Conservation (phyloP, 805 yeast genomes). For the Monosporozyma unispora region DNA sequence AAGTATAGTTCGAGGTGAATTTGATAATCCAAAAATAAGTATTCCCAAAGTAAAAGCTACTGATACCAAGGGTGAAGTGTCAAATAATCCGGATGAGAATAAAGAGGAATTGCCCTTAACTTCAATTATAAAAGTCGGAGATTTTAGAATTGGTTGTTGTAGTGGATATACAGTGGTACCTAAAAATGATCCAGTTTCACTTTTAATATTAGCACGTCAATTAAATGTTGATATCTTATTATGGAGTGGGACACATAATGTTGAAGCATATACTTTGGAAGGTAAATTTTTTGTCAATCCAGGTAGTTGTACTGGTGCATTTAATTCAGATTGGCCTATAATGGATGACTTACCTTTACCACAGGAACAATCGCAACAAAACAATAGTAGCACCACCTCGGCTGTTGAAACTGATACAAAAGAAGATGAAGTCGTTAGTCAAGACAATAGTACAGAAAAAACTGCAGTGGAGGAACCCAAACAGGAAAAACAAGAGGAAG, state of each 20-base stretch:
- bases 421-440: slow-evolving; percentile 1
- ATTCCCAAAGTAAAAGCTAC: not conserved
- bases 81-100: not conserved
- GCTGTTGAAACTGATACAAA: no score
- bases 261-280: slow-evolving; percentile 87
- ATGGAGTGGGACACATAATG: slow-evolving; percentile 90
- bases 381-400: slow-evolving; percentile 21
- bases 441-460: slow-evolving; percentile 2
- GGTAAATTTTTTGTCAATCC: slow-evolving; percentile 94
- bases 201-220: slow-evolving; percentile 76
- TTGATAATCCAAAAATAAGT: slow-evolving; percentile 42
- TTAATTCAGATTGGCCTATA: slow-evolving; percentile 50
- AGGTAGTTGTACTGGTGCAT: slow-evolving; percentile 94
- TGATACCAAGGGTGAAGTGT: not conserved
- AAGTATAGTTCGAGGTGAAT: slow-evolving; percentile 74
- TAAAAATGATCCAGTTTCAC: slow-evolving; percentile 73
- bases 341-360: slow-evolving; percentile 21
- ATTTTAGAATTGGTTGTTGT: slow-evolving; percentile 71
- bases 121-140: slow-evolving; percentile 57
- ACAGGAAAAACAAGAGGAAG: slow-evolving; percentile 3
- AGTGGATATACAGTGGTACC: slow-evolving; percentile 83
- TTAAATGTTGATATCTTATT: slow-evolving; percentile 84
- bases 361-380: not conserved
- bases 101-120: slow-evolving; percentile 45
- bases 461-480: slow-evolving; percentile 3